Evolutionary conservation across 768 basidiomycete genomes (phyloP), one percentile per base, ranked within the genome.

Genomic region (Amanita exitialis): DNA sequence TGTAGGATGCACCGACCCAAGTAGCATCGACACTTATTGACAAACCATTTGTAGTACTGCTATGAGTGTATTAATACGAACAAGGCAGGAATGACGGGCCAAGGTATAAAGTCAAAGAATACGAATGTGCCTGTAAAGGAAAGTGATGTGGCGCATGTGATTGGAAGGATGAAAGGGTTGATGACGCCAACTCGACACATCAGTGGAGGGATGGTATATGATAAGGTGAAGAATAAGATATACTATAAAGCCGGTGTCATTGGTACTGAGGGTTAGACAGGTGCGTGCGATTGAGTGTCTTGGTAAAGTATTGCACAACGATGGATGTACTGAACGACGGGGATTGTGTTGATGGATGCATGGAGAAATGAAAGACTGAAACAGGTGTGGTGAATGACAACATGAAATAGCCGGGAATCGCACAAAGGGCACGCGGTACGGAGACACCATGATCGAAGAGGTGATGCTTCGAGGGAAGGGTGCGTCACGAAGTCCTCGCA

Each of bases 161-260:
- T 62, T 61, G 63, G 70, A 71, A 67, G 70, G 61, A 61, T 58
- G 57, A 54, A 61, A 56, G 58, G 60, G 57, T 54, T 59, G 54
- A 59, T 48, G 56, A 54, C 61, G 59, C 66, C 69, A 62, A 68
- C 65, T 66, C 58, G 55, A 57, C 60, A 62, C 56, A 48, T 27
- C 34, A 57, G 59, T 53, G 57, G 62, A 58, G 59, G 54, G 53
- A 66, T 72, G 69, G 69, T 71, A 71, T 76, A 73, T 68, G 74
- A 81, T 86, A 83, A 85, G 74, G 71, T 83, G 82, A 84, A 79
- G 76, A 86, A 87, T 87, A 87, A 88, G 74, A 78, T 82, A 82
- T 78, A 80, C 73, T 78, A 73, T 74, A 79, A 62, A 72, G 69
- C 69, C 73, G 78, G 76, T 72, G 74, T 75, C 67, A 68, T 59